These are phyloP conservation scores for Vitis hybrid DNA, from an alignment of 177 flowering plant genomes.

Conservation along the genomic window DNA sequence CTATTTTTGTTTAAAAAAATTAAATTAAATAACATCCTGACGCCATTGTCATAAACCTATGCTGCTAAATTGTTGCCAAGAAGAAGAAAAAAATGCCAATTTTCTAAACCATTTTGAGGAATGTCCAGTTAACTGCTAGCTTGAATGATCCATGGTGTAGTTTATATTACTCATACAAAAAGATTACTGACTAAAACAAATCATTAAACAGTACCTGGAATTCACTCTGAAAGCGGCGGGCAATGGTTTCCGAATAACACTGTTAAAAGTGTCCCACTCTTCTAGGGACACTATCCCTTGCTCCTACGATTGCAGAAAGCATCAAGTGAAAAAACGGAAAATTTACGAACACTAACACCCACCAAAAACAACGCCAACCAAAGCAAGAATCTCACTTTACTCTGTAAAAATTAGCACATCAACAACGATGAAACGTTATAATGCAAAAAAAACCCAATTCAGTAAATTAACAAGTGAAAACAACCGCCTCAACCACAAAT, in stretches of 20 bases:
- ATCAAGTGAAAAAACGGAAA: neutral
- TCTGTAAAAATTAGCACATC: too few species aligned
- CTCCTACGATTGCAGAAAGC: constrained; percentile 40
- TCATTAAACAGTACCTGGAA: constrained; percentile 53
- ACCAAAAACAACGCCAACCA: neutral
- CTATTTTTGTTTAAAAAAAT: too few species aligned
- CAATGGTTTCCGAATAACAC: constrained; percentile 61
- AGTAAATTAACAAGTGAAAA: neutral
- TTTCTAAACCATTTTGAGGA: too few species aligned
- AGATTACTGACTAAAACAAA: neutral
- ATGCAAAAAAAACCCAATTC: neutral
- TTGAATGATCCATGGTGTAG: too few species aligned
- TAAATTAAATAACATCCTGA: too few species aligned
- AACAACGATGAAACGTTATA: too few species aligned
- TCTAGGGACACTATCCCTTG: constrained; percentile 75
- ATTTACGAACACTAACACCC: constrained; percentile 1
- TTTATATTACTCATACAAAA: neutral
- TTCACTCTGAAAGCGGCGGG: constrained; percentile 96
- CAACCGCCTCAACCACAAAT: neutral
- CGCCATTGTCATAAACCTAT: too few species aligned
- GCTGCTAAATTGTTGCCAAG: too few species aligned
- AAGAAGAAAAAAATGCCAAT: too few species aligned
- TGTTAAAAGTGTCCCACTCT: constrained; percentile 81
- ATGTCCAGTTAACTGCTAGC: too few species aligned
- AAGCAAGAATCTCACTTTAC: neutral